Percentiles rank a stretch among this genome's conserved stretches.
phyloP scores from a whole-genome alignment of 148 eudicot species.

The Selenicereus undatus region DNA sequence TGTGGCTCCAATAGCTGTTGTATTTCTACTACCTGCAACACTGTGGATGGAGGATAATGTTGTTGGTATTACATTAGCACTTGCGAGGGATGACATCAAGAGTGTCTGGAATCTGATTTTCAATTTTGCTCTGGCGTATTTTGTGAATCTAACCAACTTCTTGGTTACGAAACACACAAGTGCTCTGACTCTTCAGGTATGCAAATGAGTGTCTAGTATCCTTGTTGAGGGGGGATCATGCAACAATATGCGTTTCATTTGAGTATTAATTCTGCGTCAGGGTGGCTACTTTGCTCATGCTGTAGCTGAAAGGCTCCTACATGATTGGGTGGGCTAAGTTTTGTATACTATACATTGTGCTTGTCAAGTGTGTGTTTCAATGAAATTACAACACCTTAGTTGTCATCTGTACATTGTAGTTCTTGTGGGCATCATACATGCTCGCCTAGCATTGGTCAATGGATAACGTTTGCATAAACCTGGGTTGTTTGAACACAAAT shows the following conservation, averaged over 20 bases:
- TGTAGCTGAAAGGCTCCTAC: neutral
- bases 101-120: conserved; percentile 77
- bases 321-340: neutral
- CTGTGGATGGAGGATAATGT: conserved; percentile 87
- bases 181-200: conserved; percentile 96
- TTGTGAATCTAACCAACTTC: too few relatives aligned
- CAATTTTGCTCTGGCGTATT: conserved; percentile 83
- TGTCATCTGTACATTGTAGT: neutral
- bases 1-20: conserved; percentile 95
- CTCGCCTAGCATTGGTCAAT: neutral
- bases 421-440: neutral
- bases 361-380: neutral
- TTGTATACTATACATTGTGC: too few relatives aligned
- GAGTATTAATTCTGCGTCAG: neutral
- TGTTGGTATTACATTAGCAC: too few relatives aligned
- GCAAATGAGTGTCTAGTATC: too few relatives aligned
- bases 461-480: neutral
- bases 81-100: conserved; percentile 71
- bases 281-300: neutral
- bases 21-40: conserved; percentile 81
- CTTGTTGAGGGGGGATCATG: conserved; percentile 1
- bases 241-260: neutral
- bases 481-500: neutral
- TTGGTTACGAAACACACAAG: too few relatives aligned
- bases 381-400: neutral